Base-by-base conservation (phyloP, 495 filamentous ascomycete genomes). In the Penicillium coffeae region DNA sequence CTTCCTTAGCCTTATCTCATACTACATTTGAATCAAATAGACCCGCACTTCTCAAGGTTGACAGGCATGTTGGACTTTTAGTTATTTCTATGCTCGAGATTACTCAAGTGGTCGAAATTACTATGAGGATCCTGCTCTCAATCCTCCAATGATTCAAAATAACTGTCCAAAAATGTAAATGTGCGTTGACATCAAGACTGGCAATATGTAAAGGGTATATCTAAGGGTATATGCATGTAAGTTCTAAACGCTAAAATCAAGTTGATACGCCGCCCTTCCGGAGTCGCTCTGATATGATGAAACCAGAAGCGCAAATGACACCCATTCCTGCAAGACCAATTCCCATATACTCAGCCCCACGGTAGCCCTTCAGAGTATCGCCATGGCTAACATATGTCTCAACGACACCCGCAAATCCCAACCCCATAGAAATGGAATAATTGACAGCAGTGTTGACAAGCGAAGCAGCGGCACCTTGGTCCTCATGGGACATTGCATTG, bases 371-470 rank as follows among this genome's bases (percentile, higher is more conserved):
- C 37, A 74, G 42, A 2, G 49, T 38, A 39, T 71, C 53, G 1
- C 71, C 66, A 37, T 64, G 50, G 45, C 74, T 77, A 14, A 82
- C 72, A 13, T 80, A 65, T 6, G 56, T 58, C 56, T 88, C 79
- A 4, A 86, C 72, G 1, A 80, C 86, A 0, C 82, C 83, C 0
- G 82, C 84, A 42, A 88, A 68, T 0, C 85, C 85, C 7, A 89
- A 58, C 0, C 82, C 83, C n/a, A 87, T 55, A 0, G 76, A 79
- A 45, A 88, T 84, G 37, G 69, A 75, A 50, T 87, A 88, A 48
- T 87, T 86, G 39, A 86, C 77, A 5, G 82, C 67, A 0, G 83
- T 86, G 36, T 69, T 82, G 12, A 87, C 78, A 18, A 90, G 60
- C n/a, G 71, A 77, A 0, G 79, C 81, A 3, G 78, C 82, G 1